Conservation (phyloP, 78 protist species). For the slime mould (Dictyostelium discoideum) region dicty_2.7 NC_007090.3:2502001-2502500, state of each 20-base stretch:
- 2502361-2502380: background rate
- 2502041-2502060: background rate
- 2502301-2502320: background rate
- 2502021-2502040: constrained; percentile 31
- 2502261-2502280: background rate
- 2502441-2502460: background rate
- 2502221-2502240: background rate
- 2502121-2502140: background rate
- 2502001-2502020: constrained; percentile 25
- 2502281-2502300: constrained; percentile 20
- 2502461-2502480: background rate
- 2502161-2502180: background rate
- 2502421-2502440: background rate
- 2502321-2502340: background rate
- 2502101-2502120: background rate
- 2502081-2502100: background rate
- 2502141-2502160: constrained; percentile 4
- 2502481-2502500: background rate
- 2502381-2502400: constrained; percentile 5
- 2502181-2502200: background rate
- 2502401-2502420: background rate
- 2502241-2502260: background rate
- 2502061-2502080: background rate
- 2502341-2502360: constrained; percentile 9
- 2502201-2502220: background rate